Percentiles rank a stretch among this genome's conserved stretches.
Conservation (phyloP, 129 eudicot species). For the Calendula officinalis region DNA sequence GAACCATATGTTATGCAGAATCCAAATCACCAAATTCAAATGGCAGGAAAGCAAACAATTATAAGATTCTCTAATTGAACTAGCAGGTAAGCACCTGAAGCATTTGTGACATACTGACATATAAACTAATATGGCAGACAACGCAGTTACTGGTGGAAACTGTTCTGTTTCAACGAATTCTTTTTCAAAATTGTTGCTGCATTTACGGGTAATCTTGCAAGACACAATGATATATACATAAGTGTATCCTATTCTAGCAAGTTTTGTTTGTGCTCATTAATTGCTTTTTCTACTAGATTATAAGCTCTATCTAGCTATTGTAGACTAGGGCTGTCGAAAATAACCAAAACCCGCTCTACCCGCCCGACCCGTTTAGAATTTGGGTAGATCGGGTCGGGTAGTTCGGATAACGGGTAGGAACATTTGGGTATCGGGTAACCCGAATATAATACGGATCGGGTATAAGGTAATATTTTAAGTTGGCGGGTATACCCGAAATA, state of each 20-base stretch:
- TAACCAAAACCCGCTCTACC: no score
- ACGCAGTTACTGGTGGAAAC: constrained; percentile 72
- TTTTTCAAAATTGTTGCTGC: constrained; percentile 77
- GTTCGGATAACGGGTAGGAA: no score
- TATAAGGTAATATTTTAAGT: no score
- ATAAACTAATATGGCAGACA: constrained; percentile 68
- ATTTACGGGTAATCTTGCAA: constrained; percentile 57
- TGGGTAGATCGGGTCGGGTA: no score
- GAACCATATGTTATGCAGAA: constrained; percentile 73
- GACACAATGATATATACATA: constrained; percentile 62
- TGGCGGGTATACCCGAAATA: no score
- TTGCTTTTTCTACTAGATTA: constrained; percentile 62
- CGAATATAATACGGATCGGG: no score
- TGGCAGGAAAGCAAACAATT: constrained; percentile 87
- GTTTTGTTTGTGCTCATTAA: constrained; percentile 70
- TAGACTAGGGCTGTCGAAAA: no score
- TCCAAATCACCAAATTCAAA: constrained; percentile 82
- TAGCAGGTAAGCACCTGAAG: constrained; percentile 74
- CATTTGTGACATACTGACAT: constrained; percentile 65
- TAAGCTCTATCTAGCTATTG: constrained; percentile 68
- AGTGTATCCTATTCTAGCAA: constrained; percentile 61
- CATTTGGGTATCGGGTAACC: no score
- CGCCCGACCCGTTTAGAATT: no score
- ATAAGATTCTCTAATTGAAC: constrained; percentile 74
- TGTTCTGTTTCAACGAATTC: constrained; percentile 61